Percentiles rank a stretch among this genome's conserved stretches.
These are phyloP conservation scores for Marasmius fiardii DNA, from an alignment of 1,284 basidiomycete species.

Conservation along the genomic window DNA sequence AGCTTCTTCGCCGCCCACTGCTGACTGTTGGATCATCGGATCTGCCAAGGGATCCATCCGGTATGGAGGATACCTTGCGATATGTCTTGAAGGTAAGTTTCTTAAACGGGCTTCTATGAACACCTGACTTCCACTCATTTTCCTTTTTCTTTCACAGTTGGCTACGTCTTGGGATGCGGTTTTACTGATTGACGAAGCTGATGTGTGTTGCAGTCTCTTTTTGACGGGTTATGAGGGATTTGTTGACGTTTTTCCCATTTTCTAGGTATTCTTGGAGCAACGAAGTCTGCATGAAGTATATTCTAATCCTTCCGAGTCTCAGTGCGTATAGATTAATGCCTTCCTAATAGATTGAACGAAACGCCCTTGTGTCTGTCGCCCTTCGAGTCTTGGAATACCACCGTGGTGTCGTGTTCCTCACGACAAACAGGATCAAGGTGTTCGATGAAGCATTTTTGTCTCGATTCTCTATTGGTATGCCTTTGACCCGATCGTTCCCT, in stretches of 20 bases:
- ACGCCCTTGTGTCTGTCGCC: conserved; percentile 23
- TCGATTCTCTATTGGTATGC: conserved; percentile 22
- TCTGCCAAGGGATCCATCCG: conserved; percentile 4
- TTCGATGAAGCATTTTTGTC: conserved; percentile 29
- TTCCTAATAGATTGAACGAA: conserved; percentile 17
- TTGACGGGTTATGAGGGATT: no score
- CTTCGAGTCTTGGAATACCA: conserved; percentile 21
- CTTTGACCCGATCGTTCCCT: not conserved
- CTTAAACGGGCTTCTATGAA: not conserved
- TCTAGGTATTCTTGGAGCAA: conserved; percentile 15
- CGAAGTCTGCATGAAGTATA: conserved; percentile 16
- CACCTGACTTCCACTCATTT: not conserved
- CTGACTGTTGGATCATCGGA: conserved; percentile 16
- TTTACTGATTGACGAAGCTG: conserved; percentile 14
- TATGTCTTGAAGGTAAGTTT: conserved; percentile 2
- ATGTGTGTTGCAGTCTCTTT: conserved; percentile 5
- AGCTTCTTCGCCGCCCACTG: conserved; percentile 20
- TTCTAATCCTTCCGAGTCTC: not conserved
- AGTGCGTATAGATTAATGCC: not conserved
- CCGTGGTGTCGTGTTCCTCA: conserved; percentile 27
- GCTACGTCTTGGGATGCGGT: conserved; percentile 13
- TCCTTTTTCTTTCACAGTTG: not conserved
- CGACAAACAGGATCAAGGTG: conserved; percentile 26
- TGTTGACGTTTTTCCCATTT: not conserved
- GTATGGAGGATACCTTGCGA: conserved; percentile 5